phyloP scores from a whole-genome alignment of 768 basidiomycete species.

The Cubamyces sp. region DNA sequence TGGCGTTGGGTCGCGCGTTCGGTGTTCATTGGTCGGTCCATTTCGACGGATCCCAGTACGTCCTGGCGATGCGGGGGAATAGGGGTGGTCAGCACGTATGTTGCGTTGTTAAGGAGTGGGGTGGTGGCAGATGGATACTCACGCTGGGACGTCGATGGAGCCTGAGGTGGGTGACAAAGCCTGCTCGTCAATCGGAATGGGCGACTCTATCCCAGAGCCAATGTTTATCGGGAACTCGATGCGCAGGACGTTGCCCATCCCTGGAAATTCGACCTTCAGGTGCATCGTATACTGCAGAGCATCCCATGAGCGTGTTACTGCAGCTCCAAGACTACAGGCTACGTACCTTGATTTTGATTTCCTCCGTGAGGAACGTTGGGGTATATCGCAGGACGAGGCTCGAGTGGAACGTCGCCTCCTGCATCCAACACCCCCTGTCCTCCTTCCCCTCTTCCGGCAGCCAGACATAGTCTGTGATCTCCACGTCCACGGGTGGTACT shows the following conservation, averaged over 20 bases:
- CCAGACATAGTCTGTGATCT: conserved; percentile 23
- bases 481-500: conserved; percentile 23
- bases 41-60: conserved; percentile 13
- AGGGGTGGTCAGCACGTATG: neutral
- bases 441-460: conserved; percentile 24
- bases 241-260: conserved; percentile 26
- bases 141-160: conserved; percentile 17
- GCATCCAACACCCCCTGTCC: conserved; percentile 26
- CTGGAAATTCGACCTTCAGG: conserved; percentile 28
- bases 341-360: conserved; percentile 23
- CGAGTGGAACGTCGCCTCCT: conserved; percentile 26
- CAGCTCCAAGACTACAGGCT: neutral
- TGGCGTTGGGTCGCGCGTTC: neutral
- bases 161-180: neutral
- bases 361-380: conserved; percentile 24
- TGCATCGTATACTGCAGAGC: conserved; percentile 18
- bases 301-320: neutral
- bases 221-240: conserved; percentile 24
- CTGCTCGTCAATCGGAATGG: conserved; percentile 9
- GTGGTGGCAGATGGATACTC: neutral
- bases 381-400: conserved; percentile 17
- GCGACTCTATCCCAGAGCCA: conserved; percentile 20
- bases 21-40: conserved; percentile 7
- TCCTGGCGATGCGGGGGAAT: neutral
- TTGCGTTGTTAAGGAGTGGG: neutral